Evolutionary conservation across 2,329 filamentous ascomycete genomes (phyloP), one percentile per base, ranked within the genome.

Genomic region (Lachnellula hyalina): DNA sequence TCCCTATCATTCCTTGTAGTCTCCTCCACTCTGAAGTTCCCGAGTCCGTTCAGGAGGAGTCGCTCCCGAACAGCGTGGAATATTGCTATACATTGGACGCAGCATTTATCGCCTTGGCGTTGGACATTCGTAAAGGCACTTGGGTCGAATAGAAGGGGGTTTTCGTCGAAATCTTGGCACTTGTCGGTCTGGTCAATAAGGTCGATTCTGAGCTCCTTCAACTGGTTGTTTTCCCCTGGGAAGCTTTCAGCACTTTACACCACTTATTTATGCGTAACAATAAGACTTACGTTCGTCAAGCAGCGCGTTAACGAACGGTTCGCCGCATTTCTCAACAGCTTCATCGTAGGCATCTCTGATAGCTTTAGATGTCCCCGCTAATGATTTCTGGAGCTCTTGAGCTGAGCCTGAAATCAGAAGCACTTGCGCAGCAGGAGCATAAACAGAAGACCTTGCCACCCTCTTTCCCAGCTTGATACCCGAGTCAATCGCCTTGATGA

Each of bases 41-140:
- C 55, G 92, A 53, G 19, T n/a, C 9, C 47, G 5, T 21, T 48
- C 21, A 50, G 49, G 28, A 54, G 49, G 34, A 60, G 57, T 42
- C 52, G 51, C 56, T 61, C 62, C 34, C 58, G 54, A 12, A 67
- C 40, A 34, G 47, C 49, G 34, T 61, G 50, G 47, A 68, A 64
- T 41, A 67, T 64, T 21, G 53, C 45, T 36, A 65, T 49, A 52
- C 63, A 67, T 50, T 60, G 60, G 23, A 54, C 52, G 40, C 55
- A 57, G 44, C 63, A 65, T 60, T 59, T 63, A 45, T 65, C 46
- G 17, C 58, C 61, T 58, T 65, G 53, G 34, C 62, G 46, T 47
- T 64, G 53, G 19, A 67, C 46, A 34, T 45, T 56, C 2, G 46
- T 45, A 36, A 67, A 67, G 19, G 59, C 56, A 42, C 56, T 53